Conservation (phyloP, 108 stramenopile genomes). For the Nannochloropsis oceanica region DNA sequence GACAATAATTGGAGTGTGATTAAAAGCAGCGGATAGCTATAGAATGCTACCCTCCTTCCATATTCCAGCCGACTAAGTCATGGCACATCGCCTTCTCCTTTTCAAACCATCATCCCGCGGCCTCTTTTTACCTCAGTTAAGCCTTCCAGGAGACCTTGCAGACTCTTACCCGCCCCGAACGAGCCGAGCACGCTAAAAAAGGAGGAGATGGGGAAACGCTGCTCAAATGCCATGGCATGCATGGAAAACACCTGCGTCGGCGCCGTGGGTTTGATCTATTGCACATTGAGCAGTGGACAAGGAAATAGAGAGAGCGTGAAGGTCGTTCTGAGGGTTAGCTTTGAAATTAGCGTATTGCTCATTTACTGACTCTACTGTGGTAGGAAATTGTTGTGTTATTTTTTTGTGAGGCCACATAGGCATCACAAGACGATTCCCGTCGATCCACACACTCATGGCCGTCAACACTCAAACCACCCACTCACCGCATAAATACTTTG, state of each 20-base stretch:
- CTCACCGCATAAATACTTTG: background rate
- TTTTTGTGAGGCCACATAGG: too few relatives aligned
- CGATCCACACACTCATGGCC: too few relatives aligned
- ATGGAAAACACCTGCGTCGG: background rate
- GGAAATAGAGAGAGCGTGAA: background rate
- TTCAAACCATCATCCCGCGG: too few relatives aligned
- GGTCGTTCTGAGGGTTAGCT: background rate
- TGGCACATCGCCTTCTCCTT: too few relatives aligned
- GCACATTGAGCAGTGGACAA: background rate
- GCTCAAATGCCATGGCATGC: background rate
- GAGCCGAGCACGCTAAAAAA: background rate
- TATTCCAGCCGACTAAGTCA: too few relatives aligned
- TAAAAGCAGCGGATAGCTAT: too few relatives aligned
- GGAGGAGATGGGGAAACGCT: background rate
- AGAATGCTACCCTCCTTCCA: too few relatives aligned
- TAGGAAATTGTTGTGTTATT: too few relatives aligned
- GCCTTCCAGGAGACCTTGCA: background rate
- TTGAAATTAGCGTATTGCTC: too few relatives aligned
- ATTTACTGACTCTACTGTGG: too few relatives aligned
- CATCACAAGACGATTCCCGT: too few relatives aligned
- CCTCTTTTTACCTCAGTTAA: background rate
- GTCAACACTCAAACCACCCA: background rate
- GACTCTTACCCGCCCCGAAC: background rate
- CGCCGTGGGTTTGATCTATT: background rate
- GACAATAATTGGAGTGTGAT: background rate